Percentiles rank a stretch among this genome's conserved stretches.
phyloP scores from a whole-genome alignment of 768 basidiomycete genomes.

The Rhodotorula kratochvilovae region DNA sequence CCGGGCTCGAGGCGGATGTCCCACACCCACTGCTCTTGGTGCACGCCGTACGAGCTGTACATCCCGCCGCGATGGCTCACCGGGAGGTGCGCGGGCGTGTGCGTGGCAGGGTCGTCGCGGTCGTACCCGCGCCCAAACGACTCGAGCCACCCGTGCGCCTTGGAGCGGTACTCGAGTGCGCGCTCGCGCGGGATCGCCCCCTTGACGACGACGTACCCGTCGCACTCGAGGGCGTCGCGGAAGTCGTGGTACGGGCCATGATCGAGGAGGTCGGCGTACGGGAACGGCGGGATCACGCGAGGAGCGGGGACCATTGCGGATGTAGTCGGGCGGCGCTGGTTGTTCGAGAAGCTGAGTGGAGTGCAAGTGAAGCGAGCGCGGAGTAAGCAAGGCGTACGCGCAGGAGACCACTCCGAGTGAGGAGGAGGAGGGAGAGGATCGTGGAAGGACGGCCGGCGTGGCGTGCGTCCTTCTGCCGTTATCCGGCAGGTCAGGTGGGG shows the following conservation, averaged over 20 bases:
- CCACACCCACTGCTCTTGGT: conserved; percentile 40
- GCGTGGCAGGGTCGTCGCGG: conserved; percentile 46
- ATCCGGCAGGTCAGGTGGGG: no score
- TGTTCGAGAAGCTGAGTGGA: no score
- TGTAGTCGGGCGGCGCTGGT: no score
- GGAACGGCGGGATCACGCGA: no score
- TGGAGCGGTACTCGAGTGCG: background rate
- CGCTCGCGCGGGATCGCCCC: background rate
- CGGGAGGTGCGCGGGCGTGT: conserved; percentile 45
- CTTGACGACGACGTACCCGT: conserved; percentile 22
- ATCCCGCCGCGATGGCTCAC: conserved; percentile 31
- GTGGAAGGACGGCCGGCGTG: no score
- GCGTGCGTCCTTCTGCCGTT: no score
- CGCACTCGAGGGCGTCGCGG: conserved; percentile 19
- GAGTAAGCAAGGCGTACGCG: no score
- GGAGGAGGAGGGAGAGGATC: no score
- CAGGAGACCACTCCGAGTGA: no score
- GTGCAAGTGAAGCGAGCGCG: no score
- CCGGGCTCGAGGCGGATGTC: conserved; percentile 40
- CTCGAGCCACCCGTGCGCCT: conserved; percentile 46
- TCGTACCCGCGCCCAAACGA: conserved; percentile 47
- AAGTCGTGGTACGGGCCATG: conserved; percentile 26
- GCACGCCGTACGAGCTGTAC: conserved; percentile 20
- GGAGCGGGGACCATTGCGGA: no score
- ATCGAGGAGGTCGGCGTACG: no score